Percentiles rank a stretch among this genome's conserved stretches.
Conservation (phyloP, 768 basidiomycete genomes). For the Trametes punicea region DNA sequence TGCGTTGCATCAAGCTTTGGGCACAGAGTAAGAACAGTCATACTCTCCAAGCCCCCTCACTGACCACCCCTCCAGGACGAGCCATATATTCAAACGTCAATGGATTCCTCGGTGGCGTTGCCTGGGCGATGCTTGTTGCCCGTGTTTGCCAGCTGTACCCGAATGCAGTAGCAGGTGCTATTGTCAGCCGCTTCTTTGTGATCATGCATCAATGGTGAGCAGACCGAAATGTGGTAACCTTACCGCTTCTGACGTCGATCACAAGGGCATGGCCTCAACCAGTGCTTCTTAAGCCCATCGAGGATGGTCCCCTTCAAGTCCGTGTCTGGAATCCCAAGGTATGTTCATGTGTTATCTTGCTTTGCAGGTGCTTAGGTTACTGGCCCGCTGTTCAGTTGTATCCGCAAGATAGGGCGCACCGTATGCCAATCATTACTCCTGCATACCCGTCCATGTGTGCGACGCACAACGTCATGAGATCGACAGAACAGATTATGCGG, state of each 20-base stretch:
- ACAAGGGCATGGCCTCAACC: slow-evolving; percentile 96
- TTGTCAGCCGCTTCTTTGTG: slow-evolving; percentile 97
- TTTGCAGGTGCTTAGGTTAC: background rate
- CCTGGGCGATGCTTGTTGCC: slow-evolving; percentile 97
- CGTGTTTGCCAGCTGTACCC: slow-evolving; percentile 99
- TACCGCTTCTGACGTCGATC: background rate
- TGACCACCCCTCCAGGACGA: slow-evolving; percentile 51
- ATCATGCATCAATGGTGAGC: slow-evolving; percentile 96
- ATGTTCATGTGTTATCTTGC: slow-evolving; percentile 9
- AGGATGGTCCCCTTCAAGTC: slow-evolving; percentile 89
- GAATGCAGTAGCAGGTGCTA: slow-evolving; percentile 87
- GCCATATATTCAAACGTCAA: slow-evolving; percentile 98
- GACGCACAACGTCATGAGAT: slow-evolving; percentile 95
- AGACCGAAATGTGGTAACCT: background rate
- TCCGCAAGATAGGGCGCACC: slow-evolving; percentile 85
- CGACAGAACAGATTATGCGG: slow-evolving; percentile 94
- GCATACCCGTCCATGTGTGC: slow-evolving; percentile 99
- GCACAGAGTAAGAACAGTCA: slow-evolving; percentile 69
- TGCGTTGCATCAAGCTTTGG: slow-evolving; percentile 97
- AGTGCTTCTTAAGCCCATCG: slow-evolving; percentile 92
- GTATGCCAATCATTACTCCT: slow-evolving; percentile 99
- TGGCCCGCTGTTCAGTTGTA: slow-evolving; percentile 57
- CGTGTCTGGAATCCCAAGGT: slow-evolving; percentile 99
- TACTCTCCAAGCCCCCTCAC: background rate
- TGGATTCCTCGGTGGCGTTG: slow-evolving; percentile 96